Evolutionary conservation across 2,329 filamentous ascomycete species (phyloP).

Genomic region (Fusarium annulatum): DNA sequence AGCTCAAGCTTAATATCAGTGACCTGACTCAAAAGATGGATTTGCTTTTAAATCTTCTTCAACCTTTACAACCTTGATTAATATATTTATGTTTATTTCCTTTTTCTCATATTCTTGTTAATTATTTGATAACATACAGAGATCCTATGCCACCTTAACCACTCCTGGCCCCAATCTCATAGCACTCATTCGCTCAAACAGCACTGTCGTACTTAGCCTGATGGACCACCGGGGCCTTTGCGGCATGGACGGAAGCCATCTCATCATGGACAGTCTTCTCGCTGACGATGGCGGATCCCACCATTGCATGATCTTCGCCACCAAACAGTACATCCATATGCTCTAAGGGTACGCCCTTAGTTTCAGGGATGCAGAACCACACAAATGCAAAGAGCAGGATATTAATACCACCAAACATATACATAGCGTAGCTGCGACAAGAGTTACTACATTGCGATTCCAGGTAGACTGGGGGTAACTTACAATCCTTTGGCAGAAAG

Average conservation of each 20-base stretch:
- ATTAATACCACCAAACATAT: conserved; percentile 6
- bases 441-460: background rate
- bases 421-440: background rate
- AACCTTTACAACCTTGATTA: too few relatives aligned
- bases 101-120: too few relatives aligned
- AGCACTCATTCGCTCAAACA: too few relatives aligned
- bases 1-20: too few relatives aligned
- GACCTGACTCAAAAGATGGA: too few relatives aligned
- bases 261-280: background rate
- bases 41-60: too few relatives aligned
- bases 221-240: background rate
- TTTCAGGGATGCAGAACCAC: conserved; percentile 8
- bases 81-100: too few relatives aligned
- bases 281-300: background rate
- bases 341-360: background rate
- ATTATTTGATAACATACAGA: too few relatives aligned
- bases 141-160: too few relatives aligned
- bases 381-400: background rate
- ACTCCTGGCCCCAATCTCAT: too few relatives aligned
- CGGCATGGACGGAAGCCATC: background rate
- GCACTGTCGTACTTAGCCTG: background rate
- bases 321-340: conserved; percentile 3
- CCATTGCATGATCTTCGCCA: background rate
- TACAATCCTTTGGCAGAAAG: background rate
- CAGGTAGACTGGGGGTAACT: background rate